Base-by-base conservation (phyloP, 345 rosid genomes). In the Laguncularia racemosa region DNA sequence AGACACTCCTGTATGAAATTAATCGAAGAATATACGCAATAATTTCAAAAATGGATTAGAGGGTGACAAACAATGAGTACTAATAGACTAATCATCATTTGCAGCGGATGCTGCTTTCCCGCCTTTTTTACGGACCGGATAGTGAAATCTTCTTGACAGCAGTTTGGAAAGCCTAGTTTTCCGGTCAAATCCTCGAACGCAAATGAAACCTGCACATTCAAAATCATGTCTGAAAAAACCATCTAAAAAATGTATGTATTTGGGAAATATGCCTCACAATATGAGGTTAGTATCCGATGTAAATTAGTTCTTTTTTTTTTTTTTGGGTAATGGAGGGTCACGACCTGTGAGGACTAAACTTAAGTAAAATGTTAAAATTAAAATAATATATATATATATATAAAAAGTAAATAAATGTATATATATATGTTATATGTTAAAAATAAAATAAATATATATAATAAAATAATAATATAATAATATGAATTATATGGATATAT, bases 141-240 rank as follows among this genome's bases (percentile, higher is more conserved):
- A 60, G 46, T 86, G 88, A 13, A 86, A 55, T 64, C 86, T 73
- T 4, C 1, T 12, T 2, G 50, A 54, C 0, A 89, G 76, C 28
- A 63, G 70, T 20, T 55, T 49, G 6, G 89, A 83, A 43, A 20
- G 50, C 18, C 80, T 17, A 0, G 40, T 40, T 16, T 59, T 46
- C 7, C 71, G 23, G 8, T 89, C 72, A 18, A 78, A 76, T 44
- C 79, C 95, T 69, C 89, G 75, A 46, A 78, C 65, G 38, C 96
- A 85, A 48, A 83, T 18, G 56, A 68, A 74, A 3, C 90, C 90
- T 81, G 47, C 52, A 59, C 2, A 54, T 51, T 21, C 13, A n/a
- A 9, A 45, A 26, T n/a, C 7, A 6, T 23, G 3, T 33, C 2
- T 16, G 2, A n/a, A 17, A 52, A 26, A 21, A 50, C 0, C 4